phyloP scores from a whole-genome alignment of 192 early-diverging fungal genomes.

The Backusella luteola region DNA sequence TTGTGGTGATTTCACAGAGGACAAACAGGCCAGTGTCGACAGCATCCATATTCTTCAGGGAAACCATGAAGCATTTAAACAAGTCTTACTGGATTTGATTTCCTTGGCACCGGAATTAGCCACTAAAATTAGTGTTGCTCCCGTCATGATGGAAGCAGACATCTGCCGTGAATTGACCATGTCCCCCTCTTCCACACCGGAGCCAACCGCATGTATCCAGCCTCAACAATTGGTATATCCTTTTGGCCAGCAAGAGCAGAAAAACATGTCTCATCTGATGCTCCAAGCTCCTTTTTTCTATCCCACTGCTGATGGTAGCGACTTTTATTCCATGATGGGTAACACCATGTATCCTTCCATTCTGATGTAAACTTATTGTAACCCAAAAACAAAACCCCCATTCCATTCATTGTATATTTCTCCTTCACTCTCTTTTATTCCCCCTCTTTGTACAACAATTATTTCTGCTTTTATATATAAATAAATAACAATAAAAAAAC shows the following conservation, averaged over 20 bases:
- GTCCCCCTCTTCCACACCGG: constrained; percentile 34
- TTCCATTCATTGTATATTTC: constrained; percentile 7
- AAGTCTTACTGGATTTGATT: constrained; percentile 20
- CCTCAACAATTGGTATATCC: neutral
- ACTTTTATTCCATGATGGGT: constrained; percentile 5
- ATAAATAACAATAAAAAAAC: constrained; percentile 6
- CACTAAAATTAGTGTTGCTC: constrained; percentile 20
- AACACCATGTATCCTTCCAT: neutral
- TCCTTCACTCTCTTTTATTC: neutral
- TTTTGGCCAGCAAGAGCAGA: neutral
- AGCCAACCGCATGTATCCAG: neutral
- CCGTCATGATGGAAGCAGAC: constrained; percentile 14
- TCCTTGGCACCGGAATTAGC: constrained; percentile 16
- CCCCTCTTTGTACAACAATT: neutral
- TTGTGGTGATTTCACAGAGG: constrained; percentile 62
- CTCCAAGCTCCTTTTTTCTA: constrained; percentile 27
- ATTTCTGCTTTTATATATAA: neutral
- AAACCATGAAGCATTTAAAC: constrained; percentile 22
- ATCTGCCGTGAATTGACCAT: constrained; percentile 26
- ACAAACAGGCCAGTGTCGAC: constrained; percentile 51
- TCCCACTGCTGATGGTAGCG: neutral
- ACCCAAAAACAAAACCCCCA: neutral
- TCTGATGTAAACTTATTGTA: neutral
- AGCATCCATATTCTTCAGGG: constrained; percentile 50
- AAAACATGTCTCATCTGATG: constrained; percentile 15